These are phyloP conservation scores for Jaapia argillacea DNA, from an alignment of 768 basidiomycete genomes.

Conservation along the genomic window DNA sequence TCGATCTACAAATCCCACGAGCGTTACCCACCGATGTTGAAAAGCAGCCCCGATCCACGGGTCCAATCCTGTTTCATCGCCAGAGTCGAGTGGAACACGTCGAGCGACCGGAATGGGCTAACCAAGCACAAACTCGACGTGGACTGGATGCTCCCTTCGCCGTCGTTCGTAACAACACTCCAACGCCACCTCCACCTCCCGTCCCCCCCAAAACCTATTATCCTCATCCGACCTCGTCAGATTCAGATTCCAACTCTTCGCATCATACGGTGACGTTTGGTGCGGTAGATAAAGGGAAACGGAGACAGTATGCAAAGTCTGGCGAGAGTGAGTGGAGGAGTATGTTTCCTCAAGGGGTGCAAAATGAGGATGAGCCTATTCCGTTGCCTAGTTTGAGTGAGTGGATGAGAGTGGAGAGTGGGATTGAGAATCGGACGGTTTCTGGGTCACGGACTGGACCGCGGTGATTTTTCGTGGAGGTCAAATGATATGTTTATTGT, in stretches of 20 bases:
- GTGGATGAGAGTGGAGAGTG: slow-evolving; percentile 13
- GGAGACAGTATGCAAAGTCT: slow-evolving; percentile 1
- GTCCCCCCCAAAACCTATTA: slow-evolving; percentile 14
- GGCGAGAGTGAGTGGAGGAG: slow-evolving; percentile 1
- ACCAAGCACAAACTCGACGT: slow-evolving; percentile 30
- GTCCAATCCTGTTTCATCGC: slow-evolving; percentile 11
- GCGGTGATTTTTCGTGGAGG: background rate
- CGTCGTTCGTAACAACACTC: slow-evolving; percentile 10
- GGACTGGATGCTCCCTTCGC: slow-evolving; percentile 50
- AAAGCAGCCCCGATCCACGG: slow-evolving; percentile 9
- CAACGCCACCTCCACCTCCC: slow-evolving; percentile 13
- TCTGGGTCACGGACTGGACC: background rate
- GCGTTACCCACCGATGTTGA: slow-evolving; percentile 11
- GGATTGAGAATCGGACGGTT: background rate
- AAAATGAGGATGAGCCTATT: slow-evolving; percentile 46
- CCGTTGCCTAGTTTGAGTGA: slow-evolving; percentile 39
- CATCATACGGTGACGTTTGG: background rate
- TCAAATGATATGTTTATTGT: background rate
- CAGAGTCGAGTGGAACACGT: slow-evolving; percentile 14
- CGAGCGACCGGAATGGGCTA: slow-evolving; percentile 40
- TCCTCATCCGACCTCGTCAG: background rate
- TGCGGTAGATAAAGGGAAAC: background rate
- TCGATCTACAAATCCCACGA: slow-evolving; percentile 1
- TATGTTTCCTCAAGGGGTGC: slow-evolving; percentile 30
- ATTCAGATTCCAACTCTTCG: background rate